phyloP scores from a whole-genome alignment of 129 eudicot species.

The Flaveria bidentis region DNA sequence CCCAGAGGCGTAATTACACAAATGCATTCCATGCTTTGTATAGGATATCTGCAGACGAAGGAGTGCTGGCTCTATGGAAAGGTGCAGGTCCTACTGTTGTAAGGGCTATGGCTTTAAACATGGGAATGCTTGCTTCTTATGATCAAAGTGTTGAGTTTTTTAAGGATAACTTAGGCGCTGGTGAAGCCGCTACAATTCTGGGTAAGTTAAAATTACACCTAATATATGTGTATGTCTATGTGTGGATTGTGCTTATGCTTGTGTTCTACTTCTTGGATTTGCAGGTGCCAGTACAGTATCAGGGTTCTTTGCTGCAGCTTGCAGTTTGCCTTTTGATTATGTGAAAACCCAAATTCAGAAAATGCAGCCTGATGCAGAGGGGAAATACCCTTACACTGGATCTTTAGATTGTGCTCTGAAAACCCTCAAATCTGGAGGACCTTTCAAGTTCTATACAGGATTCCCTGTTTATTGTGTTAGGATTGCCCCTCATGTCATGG shows the following conservation, averaged over 20 bases:
- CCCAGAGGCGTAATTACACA: constrained; percentile 84
- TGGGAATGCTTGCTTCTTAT: constrained; percentile 98
- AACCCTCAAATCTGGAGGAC: constrained; percentile 84
- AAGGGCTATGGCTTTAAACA: constrained; percentile 91
- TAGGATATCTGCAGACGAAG: constrained; percentile 80
- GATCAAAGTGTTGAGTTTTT: constrained; percentile 84
- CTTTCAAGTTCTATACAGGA: constrained; percentile 79
- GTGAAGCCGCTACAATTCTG: constrained; percentile 75
- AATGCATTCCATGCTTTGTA: constrained; percentile 86
- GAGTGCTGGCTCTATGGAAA: constrained; percentile 81
- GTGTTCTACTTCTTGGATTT: background rate
- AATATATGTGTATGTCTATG: background rate
- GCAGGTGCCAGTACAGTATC: constrained; percentile 88
- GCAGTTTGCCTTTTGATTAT: constrained; percentile 92
- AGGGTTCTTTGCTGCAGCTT: constrained; percentile 91
- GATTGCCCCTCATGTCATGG: constrained; percentile 99
- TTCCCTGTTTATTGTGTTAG: constrained; percentile 90
- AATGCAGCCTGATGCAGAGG: constrained; percentile 91
- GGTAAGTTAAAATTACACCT: constrained; percentile 41
- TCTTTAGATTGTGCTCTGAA: constrained; percentile 84
- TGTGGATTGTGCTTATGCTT: background rate
- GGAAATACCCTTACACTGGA: constrained; percentile 80
- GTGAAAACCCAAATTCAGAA: constrained; percentile 91
- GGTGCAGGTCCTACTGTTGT: constrained; percentile 95
- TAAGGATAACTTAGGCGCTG: constrained; percentile 65